A percentile compares a stretch with the other conserved stretches of the same genome.
These are phyloP conservation scores for Globisporangium heterothallicum DNA, from an alignment of 352 stramenopile genomes.

Conservation along the genomic window DNA sequence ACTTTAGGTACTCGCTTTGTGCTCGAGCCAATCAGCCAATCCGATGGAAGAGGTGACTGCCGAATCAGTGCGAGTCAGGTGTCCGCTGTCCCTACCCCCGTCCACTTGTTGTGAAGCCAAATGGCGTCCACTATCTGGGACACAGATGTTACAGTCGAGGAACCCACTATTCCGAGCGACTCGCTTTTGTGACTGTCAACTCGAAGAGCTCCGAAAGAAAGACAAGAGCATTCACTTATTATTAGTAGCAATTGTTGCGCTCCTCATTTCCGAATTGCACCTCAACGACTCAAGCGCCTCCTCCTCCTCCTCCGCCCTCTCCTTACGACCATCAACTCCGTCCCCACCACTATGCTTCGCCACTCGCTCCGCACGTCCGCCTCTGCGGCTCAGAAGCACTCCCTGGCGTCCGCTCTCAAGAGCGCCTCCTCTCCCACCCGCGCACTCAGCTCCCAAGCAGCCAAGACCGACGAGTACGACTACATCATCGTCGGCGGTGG, in stretches of 20 bases:
- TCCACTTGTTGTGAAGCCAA: background rate
- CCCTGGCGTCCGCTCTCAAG: background rate
- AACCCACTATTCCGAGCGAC: background rate
- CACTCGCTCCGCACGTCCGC: conserved; percentile 14
- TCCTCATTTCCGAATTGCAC: conserved; percentile 9
- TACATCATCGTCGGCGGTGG: conserved; percentile 92
- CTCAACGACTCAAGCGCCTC: conserved; percentile 3
- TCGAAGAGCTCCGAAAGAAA: no score
- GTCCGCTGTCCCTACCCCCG: no score
- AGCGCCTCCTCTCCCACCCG: conserved; percentile 7
- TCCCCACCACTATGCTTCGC: conserved; percentile 13
- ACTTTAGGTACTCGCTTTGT: no score
- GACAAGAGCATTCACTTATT: no score
- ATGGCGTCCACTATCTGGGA: background rate
- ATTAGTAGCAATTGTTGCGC: no score
- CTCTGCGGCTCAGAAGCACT: background rate
- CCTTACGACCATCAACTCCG: background rate
- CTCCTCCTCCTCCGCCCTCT: background rate
- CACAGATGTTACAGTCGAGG: background rate
- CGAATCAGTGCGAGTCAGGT: no score
- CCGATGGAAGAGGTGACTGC: no score
- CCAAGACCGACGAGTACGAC: conserved; percentile 52
- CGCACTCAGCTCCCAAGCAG: conserved; percentile 16
- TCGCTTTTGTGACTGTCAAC: conserved; percentile 1
- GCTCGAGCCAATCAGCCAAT: no score